Evolutionary conservation across 306 rosid species (phyloP), one percentile per base, ranked within the genome.

Genomic region (Parietaria judaica): DNA sequence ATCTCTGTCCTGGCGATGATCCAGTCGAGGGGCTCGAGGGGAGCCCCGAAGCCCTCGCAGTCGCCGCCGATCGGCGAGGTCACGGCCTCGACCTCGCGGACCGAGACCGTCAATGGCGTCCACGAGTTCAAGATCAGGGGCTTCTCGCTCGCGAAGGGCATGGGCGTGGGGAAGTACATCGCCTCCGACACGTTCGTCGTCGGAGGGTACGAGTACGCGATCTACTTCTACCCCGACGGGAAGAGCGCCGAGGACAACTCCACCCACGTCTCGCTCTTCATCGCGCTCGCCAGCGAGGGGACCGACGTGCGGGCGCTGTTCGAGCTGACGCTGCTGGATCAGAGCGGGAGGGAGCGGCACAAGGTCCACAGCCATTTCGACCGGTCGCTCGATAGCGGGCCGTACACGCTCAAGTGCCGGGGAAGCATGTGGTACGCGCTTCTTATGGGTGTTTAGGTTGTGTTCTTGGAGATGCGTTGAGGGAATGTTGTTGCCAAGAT

Each of bases 201-300:
- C 11, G 88, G 88, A 9, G 88, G 88, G 17, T 74, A 77, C 51
- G 73, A 67, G 53, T 83, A 85, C 85, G 85, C 88, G 14, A 64
- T 83, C 16, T 80, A 83, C 63, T 83, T 83, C 76, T 83, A 83
- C 64, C 88, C 88, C 6, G 88, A 83, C 64, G 88, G 88, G 11
- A 79, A 80, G 78, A 77, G 81, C 67, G 35, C 57, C 23, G 88
- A 80, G 67, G 85, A 83, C 39, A 74, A 80, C 78, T 77, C 88
- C 4, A 43, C 60, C 9, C 73, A 80, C 44, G 83, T 83, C 7
- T 83, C 88, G 37, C 68, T 83, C 37, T 83, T 83, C 85, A 70
- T 83, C 50, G 88, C 85, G 14, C 56, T 79, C 47, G 84, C 84
- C 9, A 80, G 85, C 68, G 81, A 77, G 5, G 85, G 88, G 6